Percentiles rank a stretch among this genome's conserved stretches.
Conservation (phyloP, 257 asterid species). For the Solanum etuberosum region DNA sequence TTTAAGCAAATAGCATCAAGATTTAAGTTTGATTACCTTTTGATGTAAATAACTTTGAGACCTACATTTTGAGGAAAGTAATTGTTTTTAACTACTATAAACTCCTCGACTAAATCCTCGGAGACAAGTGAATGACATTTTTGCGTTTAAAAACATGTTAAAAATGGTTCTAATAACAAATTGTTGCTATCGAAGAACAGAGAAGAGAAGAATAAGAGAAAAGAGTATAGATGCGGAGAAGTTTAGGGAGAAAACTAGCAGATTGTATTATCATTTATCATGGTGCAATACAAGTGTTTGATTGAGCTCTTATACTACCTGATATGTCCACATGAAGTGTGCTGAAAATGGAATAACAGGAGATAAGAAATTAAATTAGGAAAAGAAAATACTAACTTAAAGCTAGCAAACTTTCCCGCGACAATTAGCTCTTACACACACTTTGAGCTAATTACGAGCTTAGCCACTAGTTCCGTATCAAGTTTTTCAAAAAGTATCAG, state of each 20-base stretch:
- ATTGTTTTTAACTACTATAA: not conserved
- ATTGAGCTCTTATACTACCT: not conserved
- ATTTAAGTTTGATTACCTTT: not conserved
- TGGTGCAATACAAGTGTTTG: not conserved
- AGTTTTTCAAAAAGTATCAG: not conserved
- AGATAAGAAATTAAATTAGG: not conserved
- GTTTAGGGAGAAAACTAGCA: not conserved
- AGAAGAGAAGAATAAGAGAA: not conserved
- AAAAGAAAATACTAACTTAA: not conserved
- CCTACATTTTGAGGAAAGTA: not conserved
- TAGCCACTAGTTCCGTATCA: not conserved
- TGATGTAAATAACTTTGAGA: not conserved
- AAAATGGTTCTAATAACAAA: not conserved
- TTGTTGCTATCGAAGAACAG: not conserved
- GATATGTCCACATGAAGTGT: not conserved
- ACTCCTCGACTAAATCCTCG: not conserved
- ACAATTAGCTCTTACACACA: not conserved
- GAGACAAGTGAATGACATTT: not conserved
- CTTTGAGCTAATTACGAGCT: not conserved
- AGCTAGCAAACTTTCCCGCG: not conserved
- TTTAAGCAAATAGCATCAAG: not conserved
- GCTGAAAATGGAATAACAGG: not conserved
- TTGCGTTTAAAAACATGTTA: not conserved
- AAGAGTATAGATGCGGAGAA: not conserved
- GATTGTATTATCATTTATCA: not conserved